A percentile compares a stretch with the other conserved stretches of the same genome.
Evolutionary conservation across 805 yeast genomes (phyloP).

Genomic region (Kuraishia piskuri): DNA sequence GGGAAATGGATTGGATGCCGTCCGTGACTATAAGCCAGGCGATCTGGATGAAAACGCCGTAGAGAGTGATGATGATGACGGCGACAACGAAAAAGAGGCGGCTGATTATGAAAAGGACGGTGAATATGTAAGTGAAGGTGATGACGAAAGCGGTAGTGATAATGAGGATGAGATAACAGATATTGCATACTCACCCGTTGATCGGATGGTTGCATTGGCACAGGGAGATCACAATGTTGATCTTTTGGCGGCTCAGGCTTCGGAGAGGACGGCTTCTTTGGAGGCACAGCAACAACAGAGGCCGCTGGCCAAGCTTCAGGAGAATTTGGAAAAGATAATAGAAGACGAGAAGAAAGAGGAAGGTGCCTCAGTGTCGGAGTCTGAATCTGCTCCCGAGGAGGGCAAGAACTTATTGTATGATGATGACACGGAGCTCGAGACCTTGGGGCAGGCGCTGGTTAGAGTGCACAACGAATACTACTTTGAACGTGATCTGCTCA

Average conservation of each 20-base stretch:
- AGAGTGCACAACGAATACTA: slow-evolving; percentile 66
- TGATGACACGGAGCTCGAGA: slow-evolving; percentile 69
- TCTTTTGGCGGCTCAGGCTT: slow-evolving; percentile 46
- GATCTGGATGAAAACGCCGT: slow-evolving; percentile 13
- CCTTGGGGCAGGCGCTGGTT: slow-evolving; percentile 52
- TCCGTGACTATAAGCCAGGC: slow-evolving; percentile 2
- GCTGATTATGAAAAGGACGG: slow-evolving; percentile 2
- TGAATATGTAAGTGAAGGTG: neutral
- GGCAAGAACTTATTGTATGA: slow-evolving; percentile 53
- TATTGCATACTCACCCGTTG: slow-evolving; percentile 34
- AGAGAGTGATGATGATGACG: neutral
- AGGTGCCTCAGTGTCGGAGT: slow-evolving; percentile 4
- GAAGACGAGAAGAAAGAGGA: slow-evolving; percentile 23
- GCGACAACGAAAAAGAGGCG: slow-evolving; percentile 3
- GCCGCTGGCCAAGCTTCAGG: slow-evolving; percentile 78
- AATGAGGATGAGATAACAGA: slow-evolving; percentile 14
- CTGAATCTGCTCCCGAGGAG: slow-evolving; percentile 14
- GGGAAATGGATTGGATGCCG: slow-evolving; percentile 4
- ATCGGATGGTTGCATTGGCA: slow-evolving; percentile 36
- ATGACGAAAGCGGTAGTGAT: neutral
- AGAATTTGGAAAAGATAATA: slow-evolving; percentile 49
- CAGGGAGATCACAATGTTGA: slow-evolving; percentile 42
- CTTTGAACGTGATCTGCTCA: slow-evolving; percentile 28
- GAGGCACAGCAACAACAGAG: slow-evolving; percentile 78
- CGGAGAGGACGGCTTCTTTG: slow-evolving; percentile 57